Evolutionary conservation across 2,329 filamentous ascomycete genomes (phyloP), one percentile per base, ranked within the genome.

Genomic region (Calcarisporium arbuscula): DNA sequence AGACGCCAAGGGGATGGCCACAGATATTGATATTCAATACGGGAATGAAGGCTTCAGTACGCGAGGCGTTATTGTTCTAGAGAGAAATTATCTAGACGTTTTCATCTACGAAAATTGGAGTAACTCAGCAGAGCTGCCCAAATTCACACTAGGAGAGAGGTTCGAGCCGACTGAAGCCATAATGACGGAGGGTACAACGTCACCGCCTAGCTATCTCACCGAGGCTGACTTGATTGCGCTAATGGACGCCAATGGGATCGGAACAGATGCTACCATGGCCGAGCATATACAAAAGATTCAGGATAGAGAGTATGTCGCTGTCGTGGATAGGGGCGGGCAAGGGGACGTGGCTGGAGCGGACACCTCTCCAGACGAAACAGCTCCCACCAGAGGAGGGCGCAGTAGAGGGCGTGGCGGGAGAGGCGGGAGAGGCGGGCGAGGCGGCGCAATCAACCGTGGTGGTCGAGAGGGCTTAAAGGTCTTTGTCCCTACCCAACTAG

Each of bases 231-330:
- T 98, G 18, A 95, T 98, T 53, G 84, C 83, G 4, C 73, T 98
- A 9, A 98, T 98, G 92, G 92, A 98, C 62, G 89, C 87, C 28
- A 98, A 98, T 54, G 92, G 92, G 3, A 98, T 98, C 44, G 92
- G 92, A 10, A 98, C 92, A 8, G 92, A 98, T 63, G 92, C 92
- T 6, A 98, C 92, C 2, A 98, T 98, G 92, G 92, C 92, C 0
- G 92, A 98, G 51, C 92, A 98, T 54, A 98, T 98, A 51, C 80
- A 85, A 39, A 98, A 90, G 60, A 94, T 98, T 49, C 88, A 96
- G 58, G 78, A 89, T 39, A 72, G 92, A 40, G 73, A 89, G 48
- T 98, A 98, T 52, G 90, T 88, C 32, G 76, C 79, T 37, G 81
- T 83, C 2, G 64, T 53, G 53, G 77, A 62, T 53, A 70, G 52